These are phyloP conservation scores for Fusarium euwallaceae DNA, from an alignment of 2,329 filamentous ascomycete genomes.

Conservation along the genomic window DNA sequence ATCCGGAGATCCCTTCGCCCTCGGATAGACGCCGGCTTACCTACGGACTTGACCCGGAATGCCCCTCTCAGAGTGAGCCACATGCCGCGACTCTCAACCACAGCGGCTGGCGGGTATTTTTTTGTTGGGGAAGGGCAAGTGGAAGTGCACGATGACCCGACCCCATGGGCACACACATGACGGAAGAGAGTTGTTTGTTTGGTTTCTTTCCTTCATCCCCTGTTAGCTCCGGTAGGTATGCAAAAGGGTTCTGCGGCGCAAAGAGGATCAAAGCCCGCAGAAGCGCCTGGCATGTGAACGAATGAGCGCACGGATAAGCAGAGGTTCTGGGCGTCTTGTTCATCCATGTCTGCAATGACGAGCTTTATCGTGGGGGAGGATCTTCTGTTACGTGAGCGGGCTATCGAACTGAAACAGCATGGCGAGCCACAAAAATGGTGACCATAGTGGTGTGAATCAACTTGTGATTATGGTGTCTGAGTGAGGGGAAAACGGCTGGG, in stretches of 20 bases:
- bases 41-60: neutral
- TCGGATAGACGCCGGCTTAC: conserved; percentile 16
- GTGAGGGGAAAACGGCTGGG: conserved; percentile 11
- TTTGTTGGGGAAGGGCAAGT: conserved; percentile 33
- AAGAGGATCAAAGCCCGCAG: neutral
- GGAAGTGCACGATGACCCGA: neutral
- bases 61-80: conserved; percentile 5
- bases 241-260: neutral
- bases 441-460: conserved; percentile 33
- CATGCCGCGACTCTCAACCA: conserved; percentile 32
- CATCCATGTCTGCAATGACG: neutral
- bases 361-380: conserved; percentile 2
- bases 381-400: conserved; percentile 24
- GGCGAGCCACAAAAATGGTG: conserved; percentile 3
- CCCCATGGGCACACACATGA: neutral
- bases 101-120: conserved; percentile 18
- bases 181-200: neutral
- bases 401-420: conserved; percentile 14
- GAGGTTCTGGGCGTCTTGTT: neutral
- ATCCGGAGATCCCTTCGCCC: conserved; percentile 33
- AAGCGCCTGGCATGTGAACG: conserved; percentile 33
- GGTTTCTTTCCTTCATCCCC: neutral
- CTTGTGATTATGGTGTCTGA: conserved; percentile 31
- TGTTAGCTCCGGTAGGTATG: conserved; percentile 3
- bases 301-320: conserved; percentile 16